Percentiles rank a stretch among this genome's conserved stretches.
phyloP scores from a whole-genome alignment of 495 filamentous ascomycete genomes.

The Trichoderma virens region DNA sequence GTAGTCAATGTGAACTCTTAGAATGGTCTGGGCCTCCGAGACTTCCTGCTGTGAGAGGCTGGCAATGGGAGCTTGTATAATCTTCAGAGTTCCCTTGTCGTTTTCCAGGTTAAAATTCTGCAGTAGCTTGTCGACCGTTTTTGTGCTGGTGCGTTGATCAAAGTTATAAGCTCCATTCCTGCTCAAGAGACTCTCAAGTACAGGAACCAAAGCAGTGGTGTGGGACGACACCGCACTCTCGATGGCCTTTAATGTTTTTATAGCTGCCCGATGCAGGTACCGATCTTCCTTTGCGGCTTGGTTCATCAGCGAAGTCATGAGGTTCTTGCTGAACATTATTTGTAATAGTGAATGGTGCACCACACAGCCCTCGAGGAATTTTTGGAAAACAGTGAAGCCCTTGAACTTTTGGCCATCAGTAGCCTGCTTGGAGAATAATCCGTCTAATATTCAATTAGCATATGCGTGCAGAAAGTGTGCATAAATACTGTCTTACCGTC shows the following conservation, averaged over 20 bases:
- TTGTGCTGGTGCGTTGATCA: conserved; percentile 79
- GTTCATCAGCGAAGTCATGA: conserved; percentile 77
- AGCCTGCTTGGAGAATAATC: conserved; percentile 68
- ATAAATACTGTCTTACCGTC: conserved; percentile 53
- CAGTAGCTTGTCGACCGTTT: conserved; percentile 74
- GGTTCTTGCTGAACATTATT: conserved; percentile 68
- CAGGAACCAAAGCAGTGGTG: conserved; percentile 48
- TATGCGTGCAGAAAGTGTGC: conserved; percentile 2
- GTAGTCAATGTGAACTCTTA: conserved; percentile 7
- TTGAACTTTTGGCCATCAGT: conserved; percentile 85
- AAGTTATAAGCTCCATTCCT: conserved; percentile 68
- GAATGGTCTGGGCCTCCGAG: background rate
- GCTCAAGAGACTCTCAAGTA: conserved; percentile 59
- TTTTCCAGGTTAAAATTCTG: conserved; percentile 48
- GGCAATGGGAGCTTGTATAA: conserved; percentile 16
- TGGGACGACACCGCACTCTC: conserved; percentile 56
- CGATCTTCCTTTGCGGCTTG: conserved; percentile 77
- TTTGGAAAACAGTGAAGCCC: conserved; percentile 79
- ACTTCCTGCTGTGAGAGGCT: conserved; percentile 14
- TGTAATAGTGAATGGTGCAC: conserved; percentile 21
- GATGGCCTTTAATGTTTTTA: conserved; percentile 62
- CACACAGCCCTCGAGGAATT: conserved; percentile 49
- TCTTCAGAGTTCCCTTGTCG: conserved; percentile 36
- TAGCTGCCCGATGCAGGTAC: conserved; percentile 73
- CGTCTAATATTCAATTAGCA: conserved; percentile 45